Conservation (phyloP, 2,329 filamentous ascomycete species). For the Cercospora brassicicola region DNA sequence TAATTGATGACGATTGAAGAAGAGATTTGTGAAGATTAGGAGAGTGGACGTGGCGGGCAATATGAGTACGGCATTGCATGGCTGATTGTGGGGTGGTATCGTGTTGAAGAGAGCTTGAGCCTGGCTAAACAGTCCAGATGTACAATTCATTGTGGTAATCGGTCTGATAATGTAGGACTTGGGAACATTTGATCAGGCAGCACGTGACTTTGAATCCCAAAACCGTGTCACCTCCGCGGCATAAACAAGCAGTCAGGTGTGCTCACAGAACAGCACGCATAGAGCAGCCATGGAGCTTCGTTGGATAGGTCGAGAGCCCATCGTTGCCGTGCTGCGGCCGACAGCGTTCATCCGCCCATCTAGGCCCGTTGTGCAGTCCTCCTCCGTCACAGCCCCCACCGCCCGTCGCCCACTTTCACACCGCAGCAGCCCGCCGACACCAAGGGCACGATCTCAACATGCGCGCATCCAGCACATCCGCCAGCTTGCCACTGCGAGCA, state of each 20-base stretch:
- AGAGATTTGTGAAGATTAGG: too few relatives aligned
- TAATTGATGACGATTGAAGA: neutral
- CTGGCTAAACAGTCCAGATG: neutral
- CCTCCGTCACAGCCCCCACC: neutral
- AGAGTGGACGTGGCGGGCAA: neutral
- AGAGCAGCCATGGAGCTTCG: neutral
- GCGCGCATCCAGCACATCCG: conserved; percentile 13
- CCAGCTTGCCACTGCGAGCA: neutral
- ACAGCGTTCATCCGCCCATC: neutral
- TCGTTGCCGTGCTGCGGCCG: neutral
- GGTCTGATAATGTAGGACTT: neutral
- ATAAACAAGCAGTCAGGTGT: neutral
- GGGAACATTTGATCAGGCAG: neutral
- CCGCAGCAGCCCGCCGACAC: neutral
- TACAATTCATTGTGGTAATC: neutral
- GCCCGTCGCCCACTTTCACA: neutral
- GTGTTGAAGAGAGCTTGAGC: neutral
- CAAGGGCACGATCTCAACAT: conserved; percentile 4
- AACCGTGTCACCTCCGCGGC: neutral
- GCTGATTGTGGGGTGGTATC: neutral
- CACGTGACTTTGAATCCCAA: neutral
- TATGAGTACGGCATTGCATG: neutral
- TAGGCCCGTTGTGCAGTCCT: neutral
- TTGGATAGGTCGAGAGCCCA: neutral
- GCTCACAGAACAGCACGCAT: neutral